phyloP scores from a whole-genome alignment of 73 alveolate species.

The Paramecium sexaurelia region DNA sequence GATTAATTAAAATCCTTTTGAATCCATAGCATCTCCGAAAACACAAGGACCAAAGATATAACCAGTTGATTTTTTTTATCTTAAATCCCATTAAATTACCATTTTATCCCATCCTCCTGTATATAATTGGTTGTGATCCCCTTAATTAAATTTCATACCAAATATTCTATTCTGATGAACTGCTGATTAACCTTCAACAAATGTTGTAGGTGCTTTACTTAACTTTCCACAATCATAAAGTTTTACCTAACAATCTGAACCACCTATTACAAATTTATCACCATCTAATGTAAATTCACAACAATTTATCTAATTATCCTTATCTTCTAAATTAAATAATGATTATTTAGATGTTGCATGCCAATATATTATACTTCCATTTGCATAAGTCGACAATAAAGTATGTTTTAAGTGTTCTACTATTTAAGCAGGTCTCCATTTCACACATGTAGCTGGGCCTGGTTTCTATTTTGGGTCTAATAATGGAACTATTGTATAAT shows the following conservation, averaged over 20 bases:
- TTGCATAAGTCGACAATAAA: constrained; percentile 59
- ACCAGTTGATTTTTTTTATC: constrained; percentile 55
- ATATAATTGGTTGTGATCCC: neutral
- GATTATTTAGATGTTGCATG: constrained; percentile 67
- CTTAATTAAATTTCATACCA: constrained; percentile 38
- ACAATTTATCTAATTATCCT: constrained; percentile 51
- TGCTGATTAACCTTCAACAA: constrained; percentile 49
- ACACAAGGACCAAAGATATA: constrained; percentile 63
- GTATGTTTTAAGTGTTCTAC: constrained; percentile 46
- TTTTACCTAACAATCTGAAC: constrained; percentile 62
- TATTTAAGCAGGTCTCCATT: constrained; percentile 64
- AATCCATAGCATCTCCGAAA: constrained; percentile 63
- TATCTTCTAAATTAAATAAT: constrained; percentile 48
- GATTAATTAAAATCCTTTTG: constrained; percentile 34
- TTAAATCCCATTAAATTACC: constrained; percentile 60
- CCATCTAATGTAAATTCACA: constrained; percentile 67
- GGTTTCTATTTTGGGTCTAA: constrained; percentile 54
- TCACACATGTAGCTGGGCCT: constrained; percentile 61
- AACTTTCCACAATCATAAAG: constrained; percentile 60
- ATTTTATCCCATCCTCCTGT: constrained; percentile 68
- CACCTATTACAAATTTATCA: constrained; percentile 56
- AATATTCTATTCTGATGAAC: constrained; percentile 60
- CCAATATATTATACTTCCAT: constrained; percentile 61
- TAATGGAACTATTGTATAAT: neutral
- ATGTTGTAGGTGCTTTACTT: neutral